Conservation (phyloP, 768 basidiomycete species). For the Psilocybe subaeruginosa region DNA sequence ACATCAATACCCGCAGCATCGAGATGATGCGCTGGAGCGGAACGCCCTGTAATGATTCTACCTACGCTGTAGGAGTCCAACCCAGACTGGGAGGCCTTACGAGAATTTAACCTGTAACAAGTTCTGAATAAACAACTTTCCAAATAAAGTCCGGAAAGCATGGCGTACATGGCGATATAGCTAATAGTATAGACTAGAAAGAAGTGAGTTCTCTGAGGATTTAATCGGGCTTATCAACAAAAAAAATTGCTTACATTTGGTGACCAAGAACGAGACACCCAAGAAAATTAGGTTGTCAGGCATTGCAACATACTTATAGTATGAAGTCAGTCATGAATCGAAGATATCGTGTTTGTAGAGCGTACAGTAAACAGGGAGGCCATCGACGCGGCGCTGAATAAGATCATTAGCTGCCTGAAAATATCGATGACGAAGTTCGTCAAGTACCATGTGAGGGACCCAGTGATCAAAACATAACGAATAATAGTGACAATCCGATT, state of each 20-base stretch:
- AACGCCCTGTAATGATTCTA: background rate
- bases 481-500: slow-evolving; percentile 32
- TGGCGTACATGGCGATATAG: slow-evolving; percentile 13
- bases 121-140: background rate
- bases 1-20: background rate
- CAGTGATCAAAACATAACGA: slow-evolving; percentile 36
- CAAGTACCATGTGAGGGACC: slow-evolving; percentile 35
- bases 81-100: background rate
- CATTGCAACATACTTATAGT: slow-evolving; percentile 24
- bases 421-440: background rate
- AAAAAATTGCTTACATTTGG: slow-evolving; percentile 35
- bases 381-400: slow-evolving; percentile 43
- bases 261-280: slow-evolving; percentile 42
- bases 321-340: slow-evolving; percentile 28
- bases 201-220: background rate
- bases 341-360: background rate
- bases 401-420: background rate
- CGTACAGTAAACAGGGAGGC: slow-evolving; percentile 41
- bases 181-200: slow-evolving; percentile 13
- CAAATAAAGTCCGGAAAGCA: background rate
- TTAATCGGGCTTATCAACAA: background rate
- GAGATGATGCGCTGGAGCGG: background rate
- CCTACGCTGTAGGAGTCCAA: background rate
- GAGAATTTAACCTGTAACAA: slow-evolving; percentile 4
- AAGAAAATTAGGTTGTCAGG: slow-evolving; percentile 41